Percentiles rank a stretch among this genome's conserved stretches.
These are phyloP conservation scores for Prunus mume DNA, from an alignment of 306 rosid genomes.

Conservation along the genomic window DNA sequence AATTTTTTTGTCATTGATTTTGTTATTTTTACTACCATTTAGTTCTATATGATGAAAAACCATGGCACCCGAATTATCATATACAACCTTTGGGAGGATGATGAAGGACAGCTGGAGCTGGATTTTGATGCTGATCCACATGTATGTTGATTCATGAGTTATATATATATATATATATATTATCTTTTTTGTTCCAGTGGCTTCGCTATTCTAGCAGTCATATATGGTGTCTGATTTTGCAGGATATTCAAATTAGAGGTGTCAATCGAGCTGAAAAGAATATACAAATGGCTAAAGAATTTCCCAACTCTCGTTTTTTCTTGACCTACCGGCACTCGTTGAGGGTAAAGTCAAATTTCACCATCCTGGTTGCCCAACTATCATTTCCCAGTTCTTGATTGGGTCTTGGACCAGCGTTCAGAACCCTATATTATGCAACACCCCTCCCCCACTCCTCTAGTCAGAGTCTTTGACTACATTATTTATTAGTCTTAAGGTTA, in stretches of 20 bases:
- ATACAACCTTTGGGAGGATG: constrained; percentile 99
- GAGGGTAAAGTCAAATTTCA: constrained; percentile 49
- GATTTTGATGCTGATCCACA: constrained; percentile 81
- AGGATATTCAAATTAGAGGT: constrained; percentile 97
- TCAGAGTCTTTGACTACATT: not conserved
- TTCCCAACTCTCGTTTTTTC: constrained; percentile 84
- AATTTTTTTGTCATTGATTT: constrained; percentile 12
- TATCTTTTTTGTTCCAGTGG: not conserved
- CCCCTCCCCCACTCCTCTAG: not conserved
- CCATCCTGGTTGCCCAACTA: not conserved
- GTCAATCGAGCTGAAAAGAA: constrained; percentile 93
- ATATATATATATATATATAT: not conserved
- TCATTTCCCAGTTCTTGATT: not conserved
- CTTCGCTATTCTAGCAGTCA: not conserved
- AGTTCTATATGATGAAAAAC: constrained; percentile 67
- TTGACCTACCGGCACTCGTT: constrained; percentile 90
- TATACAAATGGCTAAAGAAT: constrained; percentile 80
- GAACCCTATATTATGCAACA: not conserved
- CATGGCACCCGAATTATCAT: constrained; percentile 86
- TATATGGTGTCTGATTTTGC: constrained; percentile 18
- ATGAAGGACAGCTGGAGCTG: constrained; percentile 87
- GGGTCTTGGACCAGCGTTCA: not conserved
- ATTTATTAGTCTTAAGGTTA: too few relatives aligned
- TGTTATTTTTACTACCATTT: constrained; percentile 23
- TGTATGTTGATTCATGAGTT: constrained; percentile 42